These are phyloP conservation scores for Dioszegia crocea DNA, from an alignment of 768 basidiomycete species.

Conservation along the genomic window DNA sequence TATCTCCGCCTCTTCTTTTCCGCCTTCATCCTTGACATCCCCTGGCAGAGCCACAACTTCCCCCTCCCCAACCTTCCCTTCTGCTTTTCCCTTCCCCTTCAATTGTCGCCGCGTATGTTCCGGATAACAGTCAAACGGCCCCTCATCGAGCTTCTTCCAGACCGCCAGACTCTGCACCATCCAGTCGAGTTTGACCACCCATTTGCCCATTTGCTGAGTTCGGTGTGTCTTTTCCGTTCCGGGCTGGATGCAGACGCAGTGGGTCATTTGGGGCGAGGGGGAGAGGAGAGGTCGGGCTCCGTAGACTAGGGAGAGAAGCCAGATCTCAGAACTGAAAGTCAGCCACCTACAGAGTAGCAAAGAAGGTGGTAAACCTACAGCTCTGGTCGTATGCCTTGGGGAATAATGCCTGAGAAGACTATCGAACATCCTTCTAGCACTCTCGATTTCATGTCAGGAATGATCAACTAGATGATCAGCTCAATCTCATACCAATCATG, in stretches of 20 bases:
- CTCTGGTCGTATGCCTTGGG: conserved; percentile 76
- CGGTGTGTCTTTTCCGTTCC: conserved; percentile 81
- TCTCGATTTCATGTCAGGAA: conserved; percentile 69
- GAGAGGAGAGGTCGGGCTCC: conserved; percentile 69
- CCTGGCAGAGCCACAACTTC: neutral
- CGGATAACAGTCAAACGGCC: conserved; percentile 51
- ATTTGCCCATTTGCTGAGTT: conserved; percentile 70
- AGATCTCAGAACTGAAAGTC: conserved; percentile 60
- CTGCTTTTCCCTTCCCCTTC: neutral
- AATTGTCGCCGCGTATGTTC: neutral
- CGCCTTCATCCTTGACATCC: too few relatives aligned
- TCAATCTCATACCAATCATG: too few relatives aligned
- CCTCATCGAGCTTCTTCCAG: conserved; percentile 80
- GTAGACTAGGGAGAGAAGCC: conserved; percentile 80
- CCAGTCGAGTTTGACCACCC: conserved; percentile 85
- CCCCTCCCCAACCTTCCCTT: conserved; percentile 1
- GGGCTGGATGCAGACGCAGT: conserved; percentile 88
- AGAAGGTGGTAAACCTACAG: conserved; percentile 49
- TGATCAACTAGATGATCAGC: conserved; percentile 64
- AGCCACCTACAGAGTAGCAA: neutral
- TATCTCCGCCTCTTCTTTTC: neutral
- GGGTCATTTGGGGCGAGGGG: conserved; percentile 66
- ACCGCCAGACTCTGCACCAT: conserved; percentile 81
- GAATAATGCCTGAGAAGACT: conserved; percentile 91
- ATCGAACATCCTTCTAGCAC: conserved; percentile 76